Base-by-base conservation (phyloP, 768 basidiomycete species). In the Serendipita sp. region DNA sequence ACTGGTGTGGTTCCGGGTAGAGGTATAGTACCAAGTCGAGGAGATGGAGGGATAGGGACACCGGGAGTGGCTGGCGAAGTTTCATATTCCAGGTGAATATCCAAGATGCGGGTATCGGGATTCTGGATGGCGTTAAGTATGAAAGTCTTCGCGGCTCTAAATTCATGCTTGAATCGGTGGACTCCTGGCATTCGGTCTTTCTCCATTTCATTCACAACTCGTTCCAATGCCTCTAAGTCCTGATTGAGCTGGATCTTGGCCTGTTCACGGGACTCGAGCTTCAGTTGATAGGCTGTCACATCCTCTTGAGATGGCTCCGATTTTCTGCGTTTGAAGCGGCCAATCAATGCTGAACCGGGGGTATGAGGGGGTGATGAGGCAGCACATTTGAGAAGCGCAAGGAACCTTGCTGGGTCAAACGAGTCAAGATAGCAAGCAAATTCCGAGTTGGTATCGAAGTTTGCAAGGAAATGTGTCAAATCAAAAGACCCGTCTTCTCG, bases 401-500 rank as follows among this genome's bases (percentile, higher is more conserved):
- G 53, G 26, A 58, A 58, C 26, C 31, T 58, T 22, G 53, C 20
- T 24, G 53, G 24, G 20, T 58, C 53, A 31, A 58, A 31, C 17
- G 22, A n/a, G 53, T 24, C 17, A 1, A 58, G 30, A 33, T 58
- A 58, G 24, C n/a, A 11, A 26, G 53, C 53, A n/a, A 31, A 4
- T 4, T 58, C 30, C 17, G 53, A 58, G 53, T 58, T 58, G 4
- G n/a, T 28, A 58, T 58, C 53, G 28, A 58, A n/a, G 30, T 33
- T n/a, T 33, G 53, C 11, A 31, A 58, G 28, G 53, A 58, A 58
- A 13, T 24, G 53, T 4, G 53, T 58, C 14, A 58, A 31, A 31
- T 58, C 53, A 34, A 26, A 58, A 31, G 24, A 26, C n/a, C 53
- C 53, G 31, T 58, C 53, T 24, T 58, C 53, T 58, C 53, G 53